phyloP scores from a whole-genome alignment of 805 yeast species.

The Yarrowia sp. region DNA sequence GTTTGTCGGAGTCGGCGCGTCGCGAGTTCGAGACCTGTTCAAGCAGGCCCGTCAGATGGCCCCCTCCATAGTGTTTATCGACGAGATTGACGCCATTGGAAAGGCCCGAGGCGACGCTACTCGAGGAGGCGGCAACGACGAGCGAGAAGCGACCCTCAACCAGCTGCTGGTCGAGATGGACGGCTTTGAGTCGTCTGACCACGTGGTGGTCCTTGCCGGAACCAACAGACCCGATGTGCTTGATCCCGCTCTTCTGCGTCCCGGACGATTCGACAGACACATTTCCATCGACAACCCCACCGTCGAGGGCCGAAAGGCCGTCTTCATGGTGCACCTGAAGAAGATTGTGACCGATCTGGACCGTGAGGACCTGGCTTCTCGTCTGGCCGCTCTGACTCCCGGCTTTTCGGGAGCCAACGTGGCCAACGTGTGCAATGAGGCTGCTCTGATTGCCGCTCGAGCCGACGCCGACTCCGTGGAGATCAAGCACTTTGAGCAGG shows the following conservation, averaged over 20 bases:
- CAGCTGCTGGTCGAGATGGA: slow-evolving; percentile 98
- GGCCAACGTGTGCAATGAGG: slow-evolving; percentile 96
- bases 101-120: slow-evolving; percentile 80
- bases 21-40: slow-evolving; percentile 95
- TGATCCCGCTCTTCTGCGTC: slow-evolving; percentile 92
- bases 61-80: slow-evolving; percentile 95
- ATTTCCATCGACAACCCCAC: slow-evolving; percentile 92
- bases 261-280: slow-evolving; percentile 97
- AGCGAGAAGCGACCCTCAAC: slow-evolving; percentile 93
- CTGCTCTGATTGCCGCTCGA: slow-evolving; percentile 96
- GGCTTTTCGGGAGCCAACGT: slow-evolving; percentile 99
- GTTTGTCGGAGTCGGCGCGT: slow-evolving; percentile 99
- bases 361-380: slow-evolving; percentile 71
- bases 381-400: slow-evolving; percentile 94
- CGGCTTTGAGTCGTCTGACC: slow-evolving; percentile 89
- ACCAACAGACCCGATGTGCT: slow-evolving; percentile 94
- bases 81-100: slow-evolving; percentile 99
- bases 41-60: slow-evolving; percentile 91
- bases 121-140: slow-evolving; percentile 85
- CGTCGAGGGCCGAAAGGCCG: slow-evolving; percentile 91
- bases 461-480: slow-evolving; percentile 72
- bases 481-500: slow-evolving; percentile 86
- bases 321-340: slow-evolving; percentile 82
- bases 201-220: slow-evolving; percentile 96
- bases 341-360: slow-evolving; percentile 68